A percentile compares a stretch with the other conserved stretches of the same genome.
Conservation (phyloP, 1,284 basidiomycete species). For the Spongispora temasekensis region DNA sequence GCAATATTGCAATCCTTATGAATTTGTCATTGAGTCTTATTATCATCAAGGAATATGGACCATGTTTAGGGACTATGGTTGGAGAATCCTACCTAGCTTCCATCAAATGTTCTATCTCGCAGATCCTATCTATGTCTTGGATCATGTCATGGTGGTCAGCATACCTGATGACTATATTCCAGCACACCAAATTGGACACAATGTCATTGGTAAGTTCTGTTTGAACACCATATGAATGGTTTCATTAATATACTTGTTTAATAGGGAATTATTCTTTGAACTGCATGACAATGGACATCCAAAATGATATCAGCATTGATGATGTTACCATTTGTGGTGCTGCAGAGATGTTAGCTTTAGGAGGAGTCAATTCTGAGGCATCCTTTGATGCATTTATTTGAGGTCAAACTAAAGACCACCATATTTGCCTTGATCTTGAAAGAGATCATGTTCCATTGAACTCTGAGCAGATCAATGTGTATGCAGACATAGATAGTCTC, state of each 20-base stretch:
- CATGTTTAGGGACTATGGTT: not conserved
- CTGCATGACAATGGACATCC: too few species aligned
- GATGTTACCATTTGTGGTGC: not conserved
- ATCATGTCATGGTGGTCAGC: not conserved
- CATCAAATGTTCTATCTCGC: not conserved
- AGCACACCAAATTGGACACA: not conserved
- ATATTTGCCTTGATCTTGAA: constrained; percentile 1
- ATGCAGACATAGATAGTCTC: not conserved
- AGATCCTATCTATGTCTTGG: not conserved
- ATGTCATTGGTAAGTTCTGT: not conserved
- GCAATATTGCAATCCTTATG: not conserved
- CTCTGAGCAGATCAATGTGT: not conserved
- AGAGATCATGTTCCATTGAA: not conserved
- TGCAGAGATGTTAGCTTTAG: not conserved
- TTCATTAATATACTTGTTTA: not conserved
- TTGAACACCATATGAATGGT: not conserved
- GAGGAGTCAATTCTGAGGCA: not conserved
- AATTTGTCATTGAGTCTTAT: not conserved
- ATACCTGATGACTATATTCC: not conserved
- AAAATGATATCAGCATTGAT: not conserved
- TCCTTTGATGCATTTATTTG: not conserved
- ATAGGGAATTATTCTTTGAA: not conserved
- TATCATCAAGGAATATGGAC: not conserved
- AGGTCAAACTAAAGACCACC: not conserved
- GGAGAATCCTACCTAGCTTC: not conserved